These are phyloP conservation scores for Cordia subcordata DNA, from an alignment of 257 asterid species.

Conservation along the genomic window DNA sequence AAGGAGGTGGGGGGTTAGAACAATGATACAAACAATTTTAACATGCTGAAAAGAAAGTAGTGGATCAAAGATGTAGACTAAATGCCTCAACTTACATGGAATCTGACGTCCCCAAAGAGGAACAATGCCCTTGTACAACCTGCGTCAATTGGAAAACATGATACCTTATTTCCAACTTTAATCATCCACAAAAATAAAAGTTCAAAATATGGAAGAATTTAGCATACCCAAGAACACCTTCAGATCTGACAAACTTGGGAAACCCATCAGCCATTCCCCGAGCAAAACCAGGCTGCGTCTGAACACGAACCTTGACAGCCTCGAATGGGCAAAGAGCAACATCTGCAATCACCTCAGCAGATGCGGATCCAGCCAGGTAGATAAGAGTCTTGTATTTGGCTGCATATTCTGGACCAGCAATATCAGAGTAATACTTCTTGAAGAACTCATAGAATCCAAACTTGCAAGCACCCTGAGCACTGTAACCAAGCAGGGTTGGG, in stretches of 20 bases:
- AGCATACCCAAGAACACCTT: conserved; percentile 61
- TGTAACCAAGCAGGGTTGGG: conserved; percentile 56
- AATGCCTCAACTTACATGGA: conserved; percentile 64
- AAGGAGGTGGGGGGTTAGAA: too few relatives aligned
- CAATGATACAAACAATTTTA: too few relatives aligned
- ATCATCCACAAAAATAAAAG: not conserved
- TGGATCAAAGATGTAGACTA: too few relatives aligned
- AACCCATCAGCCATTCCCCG: conserved; percentile 55
- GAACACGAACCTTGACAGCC: conserved; percentile 67
- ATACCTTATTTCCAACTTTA: not conserved
- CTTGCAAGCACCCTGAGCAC: conserved; percentile 75
- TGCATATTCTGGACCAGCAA: conserved; percentile 59
- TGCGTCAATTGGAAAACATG: not conserved
- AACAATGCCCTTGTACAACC: conserved; percentile 74
- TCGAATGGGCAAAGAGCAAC: conserved; percentile 58
- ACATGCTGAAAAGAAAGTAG: too few relatives aligned
- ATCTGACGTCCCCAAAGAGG: conserved; percentile 98
- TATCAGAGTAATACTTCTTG: conserved; percentile 56
- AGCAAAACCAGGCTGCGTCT: conserved; percentile 63
- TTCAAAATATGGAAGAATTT: not conserved
- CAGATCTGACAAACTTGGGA: conserved; percentile 54
- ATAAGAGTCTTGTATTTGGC: conserved; percentile 53
- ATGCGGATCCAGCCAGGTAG: conserved; percentile 63
- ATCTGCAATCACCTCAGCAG: conserved; percentile 62
- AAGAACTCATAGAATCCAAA: conserved; percentile 60